Percentiles rank a stretch among this genome's conserved stretches.
Conservation (phyloP, 352 stramenopile species). For the Pythium aphanidermatum region DNA sequence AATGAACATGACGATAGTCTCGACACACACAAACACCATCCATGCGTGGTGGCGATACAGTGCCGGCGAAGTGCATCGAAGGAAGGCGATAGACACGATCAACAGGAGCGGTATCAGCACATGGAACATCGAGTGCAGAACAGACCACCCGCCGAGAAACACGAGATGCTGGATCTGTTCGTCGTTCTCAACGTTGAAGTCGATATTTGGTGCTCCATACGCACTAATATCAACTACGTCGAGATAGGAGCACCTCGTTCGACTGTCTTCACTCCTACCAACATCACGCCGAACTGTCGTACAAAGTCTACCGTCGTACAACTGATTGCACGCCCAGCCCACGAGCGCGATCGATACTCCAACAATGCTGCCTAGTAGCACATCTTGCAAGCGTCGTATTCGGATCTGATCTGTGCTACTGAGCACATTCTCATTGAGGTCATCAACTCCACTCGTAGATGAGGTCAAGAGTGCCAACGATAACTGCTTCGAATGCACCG, state of each 20-base stretch:
- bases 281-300: no score
- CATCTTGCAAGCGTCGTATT: constrained; percentile 7
- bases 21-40: background rate
- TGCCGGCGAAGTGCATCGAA: background rate
- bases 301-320: constrained; percentile 2
- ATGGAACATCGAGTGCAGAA: constrained; percentile 6
- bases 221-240: background rate
- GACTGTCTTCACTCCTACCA: background rate
- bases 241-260: background rate
- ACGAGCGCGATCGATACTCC: background rate
- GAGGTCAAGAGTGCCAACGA: background rate
- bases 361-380: background rate
- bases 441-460: background rate
- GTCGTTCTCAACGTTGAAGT: no score
- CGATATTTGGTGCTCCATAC: constrained; percentile 1
- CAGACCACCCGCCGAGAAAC: constrained; percentile 8
- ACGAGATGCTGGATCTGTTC: no score
- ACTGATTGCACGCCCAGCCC: constrained; percentile 1
- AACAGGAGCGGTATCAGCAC: no score
- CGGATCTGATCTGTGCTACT: background rate
- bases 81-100: background rate
- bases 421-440: background rate
- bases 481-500: background rate
- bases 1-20: constrained; percentile 1
- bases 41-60: constrained; percentile 7